Conservation (phyloP, 2,329 filamentous ascomycete genomes). For the Ophioceras dolichostomum region DNA sequence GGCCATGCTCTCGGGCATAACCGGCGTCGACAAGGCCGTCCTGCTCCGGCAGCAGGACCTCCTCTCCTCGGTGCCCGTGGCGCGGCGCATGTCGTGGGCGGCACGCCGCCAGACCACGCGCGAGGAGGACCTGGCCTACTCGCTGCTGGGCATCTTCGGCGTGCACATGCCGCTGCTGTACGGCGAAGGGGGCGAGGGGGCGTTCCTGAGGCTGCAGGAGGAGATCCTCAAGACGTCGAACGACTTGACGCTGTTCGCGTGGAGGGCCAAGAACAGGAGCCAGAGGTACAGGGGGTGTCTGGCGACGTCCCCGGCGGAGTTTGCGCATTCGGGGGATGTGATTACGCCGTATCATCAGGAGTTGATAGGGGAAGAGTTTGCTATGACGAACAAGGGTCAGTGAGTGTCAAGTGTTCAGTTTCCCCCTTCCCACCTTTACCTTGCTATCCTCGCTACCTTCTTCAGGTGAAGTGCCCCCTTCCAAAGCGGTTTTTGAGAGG, state of each 20-base stretch:
- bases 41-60: background rate
- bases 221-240: background rate
- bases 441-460: no score
- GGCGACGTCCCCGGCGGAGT: background rate
- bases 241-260: background rate
- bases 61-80: background rate
- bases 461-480: no score
- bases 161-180: slow-evolving; percentile 3
- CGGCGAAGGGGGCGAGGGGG: slow-evolving; percentile 2
- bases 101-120: slow-evolving; percentile 1
- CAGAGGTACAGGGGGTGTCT: background rate
- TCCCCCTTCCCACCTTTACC: no score
- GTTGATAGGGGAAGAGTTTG: background rate
- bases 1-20: slow-evolving; percentile 3
- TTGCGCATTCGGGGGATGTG: background rate
- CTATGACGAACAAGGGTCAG: background rate
- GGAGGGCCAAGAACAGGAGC: background rate
- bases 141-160: slow-evolving; percentile 2
- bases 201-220: slow-evolving; percentile 1
- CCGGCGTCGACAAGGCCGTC: slow-evolving; percentile 5
- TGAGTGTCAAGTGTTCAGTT: no score
- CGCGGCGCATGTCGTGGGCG: slow-evolving; percentile 1
- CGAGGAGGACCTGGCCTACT: slow-evolving; percentile 1
- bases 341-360: background rate
- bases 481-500: no score